Evolutionary conservation across 2,329 filamentous ascomycete genomes (phyloP), one percentile per base, ranked within the genome.

Genomic region (Aspergillus felis): DNA sequence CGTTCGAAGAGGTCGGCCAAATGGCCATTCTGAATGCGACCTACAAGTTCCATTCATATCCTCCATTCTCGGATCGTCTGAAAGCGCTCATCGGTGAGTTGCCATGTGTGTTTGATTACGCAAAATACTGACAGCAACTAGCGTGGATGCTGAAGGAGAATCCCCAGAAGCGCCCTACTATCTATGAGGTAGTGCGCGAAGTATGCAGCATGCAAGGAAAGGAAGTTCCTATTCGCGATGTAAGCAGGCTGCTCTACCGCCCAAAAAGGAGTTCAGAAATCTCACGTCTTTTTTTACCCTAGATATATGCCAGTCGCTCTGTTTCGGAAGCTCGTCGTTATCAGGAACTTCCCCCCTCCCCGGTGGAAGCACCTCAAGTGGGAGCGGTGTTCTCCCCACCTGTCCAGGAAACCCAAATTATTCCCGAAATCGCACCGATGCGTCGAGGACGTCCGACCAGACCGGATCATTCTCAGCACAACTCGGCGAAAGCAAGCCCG

Each of bases 1-100:
- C 94, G 0, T 99, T 99, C 68, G 94, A 99, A 76, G 93, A 97
- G 62, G 92, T 96, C 70, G 94, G 94, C 27, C 93, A 97, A 78
- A 90, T 97, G 79, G 94, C 94, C 12, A 99, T 99, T 62, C 79
- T 99, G 60, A 97, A 97, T 71, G 94, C 94, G 52, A 95, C 87
- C 74, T 97, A 91, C 82, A 92, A 90, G 69, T 99, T 91, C 68
- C 94, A 93, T 5, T 85, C 83, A 58, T 91, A 97, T 69, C 94
- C 94, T 28, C 80, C 84, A 20, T 99, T 99, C 72, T 97, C 94
- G 0, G 90, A 96, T 65, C 86, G 89, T 56, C 77, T 97, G 56
- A 97, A 97, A 79, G 87, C 88, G 68, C 79, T 99, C 44, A 97
- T 97, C 71, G 89, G 91, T 96, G 79, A 72, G 82, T 55, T 32